These are phyloP conservation scores for Ogataea pini DNA, from an alignment of 805 yeast genomes.

Conservation along the genomic window DNA sequence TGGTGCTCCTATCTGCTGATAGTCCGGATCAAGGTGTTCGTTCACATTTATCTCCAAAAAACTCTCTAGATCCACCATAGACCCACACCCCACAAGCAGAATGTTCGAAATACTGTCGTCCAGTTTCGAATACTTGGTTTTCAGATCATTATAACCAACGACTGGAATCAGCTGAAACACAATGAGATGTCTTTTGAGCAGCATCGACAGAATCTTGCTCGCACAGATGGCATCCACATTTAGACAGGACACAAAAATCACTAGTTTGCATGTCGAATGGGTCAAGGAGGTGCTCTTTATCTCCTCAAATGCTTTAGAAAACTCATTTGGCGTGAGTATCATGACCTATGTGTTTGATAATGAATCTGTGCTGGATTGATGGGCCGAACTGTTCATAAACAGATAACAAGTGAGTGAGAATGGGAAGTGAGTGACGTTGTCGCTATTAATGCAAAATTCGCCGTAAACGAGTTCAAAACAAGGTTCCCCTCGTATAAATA, in stretches of 20 bases:
- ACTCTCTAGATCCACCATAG: conserved; percentile 79
- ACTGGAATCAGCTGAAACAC: conserved; percentile 91
- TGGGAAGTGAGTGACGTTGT: too few relatives aligned
- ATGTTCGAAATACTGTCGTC: conserved; percentile 79
- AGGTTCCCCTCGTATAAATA: too few relatives aligned
- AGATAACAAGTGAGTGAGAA: not conserved
- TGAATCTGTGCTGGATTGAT: too few relatives aligned
- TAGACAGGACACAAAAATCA: conserved; percentile 85
- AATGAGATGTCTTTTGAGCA: conserved; percentile 77
- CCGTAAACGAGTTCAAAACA: too few relatives aligned
- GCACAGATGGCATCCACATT: conserved; percentile 93
- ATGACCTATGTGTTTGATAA: conserved; percentile 46
- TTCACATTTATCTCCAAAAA: conserved; percentile 65
- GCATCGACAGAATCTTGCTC: conserved; percentile 67
- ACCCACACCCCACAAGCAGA: conserved; percentile 88
- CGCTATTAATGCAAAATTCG: too few relatives aligned
- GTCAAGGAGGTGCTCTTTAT: conserved; percentile 74
- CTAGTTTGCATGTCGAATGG: conserved; percentile 89
- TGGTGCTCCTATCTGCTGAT: conserved; percentile 24
- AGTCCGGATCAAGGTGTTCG: conserved; percentile 44
- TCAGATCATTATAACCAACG: conserved; percentile 84
- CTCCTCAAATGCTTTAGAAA: conserved; percentile 63
- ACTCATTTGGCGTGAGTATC: conserved; percentile 75
- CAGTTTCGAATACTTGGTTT: conserved; percentile 57
- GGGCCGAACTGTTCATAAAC: too few relatives aligned